Percentiles rank a stretch among this genome's conserved stretches.
Evolutionary conservation across 345 rosid genomes (phyloP).

Genomic region (Lumnitzera racemosa): DNA sequence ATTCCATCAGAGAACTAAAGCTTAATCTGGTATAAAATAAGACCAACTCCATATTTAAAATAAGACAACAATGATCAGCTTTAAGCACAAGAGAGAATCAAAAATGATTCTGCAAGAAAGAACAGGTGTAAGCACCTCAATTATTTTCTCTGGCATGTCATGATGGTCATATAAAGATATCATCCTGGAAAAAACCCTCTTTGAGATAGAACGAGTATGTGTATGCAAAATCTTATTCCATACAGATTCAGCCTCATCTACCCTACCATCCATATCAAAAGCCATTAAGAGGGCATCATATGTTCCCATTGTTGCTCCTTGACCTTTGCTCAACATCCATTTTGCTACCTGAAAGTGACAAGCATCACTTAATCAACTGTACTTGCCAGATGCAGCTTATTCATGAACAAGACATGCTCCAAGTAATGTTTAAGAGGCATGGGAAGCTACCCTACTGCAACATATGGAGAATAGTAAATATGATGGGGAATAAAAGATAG

Average conservation of each 20-base stretch:
- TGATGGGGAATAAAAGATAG: too few species aligned
- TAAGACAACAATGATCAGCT: too few species aligned
- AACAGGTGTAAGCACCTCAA: slow-evolving; percentile 41
- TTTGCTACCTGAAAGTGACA: slow-evolving; percentile 54
- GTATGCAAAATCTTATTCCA: slow-evolving; percentile 84
- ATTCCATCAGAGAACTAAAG: neutral
- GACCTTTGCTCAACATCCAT: slow-evolving; percentile 97
- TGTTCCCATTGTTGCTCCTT: slow-evolving; percentile 85
- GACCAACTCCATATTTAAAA: too few species aligned
- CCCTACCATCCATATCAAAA: slow-evolving; percentile 71
- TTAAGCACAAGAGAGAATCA: neutral
- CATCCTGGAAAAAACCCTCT: slow-evolving; percentile 73
- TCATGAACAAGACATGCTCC: neutral
- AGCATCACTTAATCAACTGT: neutral
- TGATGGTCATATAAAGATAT: slow-evolving; percentile 77
- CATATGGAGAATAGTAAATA: too few species aligned
- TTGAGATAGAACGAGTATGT: slow-evolving; percentile 71
- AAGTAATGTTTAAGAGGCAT: neutral
- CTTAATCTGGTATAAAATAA: neutral
- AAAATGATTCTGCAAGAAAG: neutral
- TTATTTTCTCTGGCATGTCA: slow-evolving; percentile 51
- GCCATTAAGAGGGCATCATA: slow-evolving; percentile 73
- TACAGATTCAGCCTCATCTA: slow-evolving; percentile 69
- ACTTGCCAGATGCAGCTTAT: neutral
- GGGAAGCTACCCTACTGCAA: too few species aligned